phyloP scores from a whole-genome alignment of 2,329 filamentous ascomycete genomes.

The Beauveria australis region DNA sequence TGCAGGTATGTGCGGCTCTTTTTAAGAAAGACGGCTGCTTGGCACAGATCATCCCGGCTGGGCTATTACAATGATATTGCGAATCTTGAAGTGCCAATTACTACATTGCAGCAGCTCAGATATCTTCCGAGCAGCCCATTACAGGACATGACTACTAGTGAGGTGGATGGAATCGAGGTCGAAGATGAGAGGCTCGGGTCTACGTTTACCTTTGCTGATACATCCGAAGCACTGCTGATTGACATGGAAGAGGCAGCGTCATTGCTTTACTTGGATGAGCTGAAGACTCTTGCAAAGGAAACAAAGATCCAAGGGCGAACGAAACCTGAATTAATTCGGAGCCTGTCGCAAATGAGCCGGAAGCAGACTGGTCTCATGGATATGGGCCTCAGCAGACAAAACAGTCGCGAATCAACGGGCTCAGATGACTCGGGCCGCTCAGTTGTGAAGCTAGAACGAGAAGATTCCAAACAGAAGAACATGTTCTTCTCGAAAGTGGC shows the following conservation, averaged over 20 bases:
- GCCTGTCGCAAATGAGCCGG: slow-evolving; percentile 65
- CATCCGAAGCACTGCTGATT: slow-evolving; percentile 63
- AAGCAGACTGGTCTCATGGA: slow-evolving; percentile 70
- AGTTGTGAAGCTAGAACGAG: slow-evolving; percentile 17
- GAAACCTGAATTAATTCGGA: slow-evolving; percentile 69
- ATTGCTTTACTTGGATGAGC: slow-evolving; percentile 76
- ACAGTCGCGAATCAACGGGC: slow-evolving; percentile 46
- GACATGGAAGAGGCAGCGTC: slow-evolving; percentile 77
- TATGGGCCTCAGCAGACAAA: slow-evolving; percentile 55
- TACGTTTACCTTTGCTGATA: slow-evolving; percentile 71
- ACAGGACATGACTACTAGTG: slow-evolving; percentile 11
- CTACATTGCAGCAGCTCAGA: slow-evolving; percentile 51
- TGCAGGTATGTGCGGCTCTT: slow-evolving; percentile 83
- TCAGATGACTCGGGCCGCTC: slow-evolving; percentile 36
- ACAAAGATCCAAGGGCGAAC: slow-evolving; percentile 81
- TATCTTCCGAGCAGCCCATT: slow-evolving; percentile 39
- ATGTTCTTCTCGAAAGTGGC: slow-evolving; percentile 75
- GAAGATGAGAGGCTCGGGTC: slow-evolving; percentile 40
- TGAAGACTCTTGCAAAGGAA: slow-evolving; percentile 77
- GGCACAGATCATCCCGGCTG: slow-evolving; percentile 75
- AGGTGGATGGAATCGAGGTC: slow-evolving; percentile 25
- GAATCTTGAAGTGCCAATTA: slow-evolving; percentile 59
- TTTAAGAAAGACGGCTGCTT: slow-evolving; percentile 80
- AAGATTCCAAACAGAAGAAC: slow-evolving; percentile 54
- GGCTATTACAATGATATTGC: slow-evolving; percentile 78